phyloP scores from a whole-genome alignment of 192 early-diverging fungal species.

The Entomortierella lignicola region DNA sequence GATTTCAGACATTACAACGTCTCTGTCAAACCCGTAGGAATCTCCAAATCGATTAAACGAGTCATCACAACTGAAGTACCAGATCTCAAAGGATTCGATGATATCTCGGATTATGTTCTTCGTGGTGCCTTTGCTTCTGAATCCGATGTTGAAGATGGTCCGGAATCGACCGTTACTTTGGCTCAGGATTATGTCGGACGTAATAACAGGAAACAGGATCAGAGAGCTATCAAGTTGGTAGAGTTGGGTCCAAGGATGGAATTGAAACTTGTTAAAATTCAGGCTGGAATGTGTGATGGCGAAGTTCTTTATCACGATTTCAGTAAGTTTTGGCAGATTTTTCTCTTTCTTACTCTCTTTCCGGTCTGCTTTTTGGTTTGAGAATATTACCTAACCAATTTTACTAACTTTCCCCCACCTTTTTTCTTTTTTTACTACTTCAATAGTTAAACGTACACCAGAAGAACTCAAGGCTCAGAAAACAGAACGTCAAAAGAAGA shows the following conservation, averaged over 20 bases:
- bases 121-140: conserved; percentile 76
- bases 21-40: conserved; percentile 86
- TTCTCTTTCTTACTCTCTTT: neutral
- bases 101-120: conserved; percentile 94
- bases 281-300: conserved; percentile 89
- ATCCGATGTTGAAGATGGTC: conserved; percentile 92
- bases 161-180: conserved; percentile 87
- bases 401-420: neutral
- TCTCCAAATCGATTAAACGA: conserved; percentile 91
- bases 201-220: conserved; percentile 78
- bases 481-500: conserved; percentile 67
- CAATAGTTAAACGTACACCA: conserved; percentile 74
- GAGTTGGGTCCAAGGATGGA: conserved; percentile 96
- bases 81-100: conserved; percentile 80
- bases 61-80: conserved; percentile 84
- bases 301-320: conserved; percentile 93
- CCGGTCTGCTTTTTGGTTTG: neutral
- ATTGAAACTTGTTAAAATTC: conserved; percentile 87
- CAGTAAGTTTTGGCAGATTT: conserved; percentile 58
- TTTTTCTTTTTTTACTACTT: conserved; percentile 1
- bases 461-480: conserved; percentile 78
- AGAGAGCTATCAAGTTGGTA: conserved; percentile 84
- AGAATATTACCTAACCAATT: neutral
- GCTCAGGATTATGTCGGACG: conserved; percentile 84
- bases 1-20: conserved; percentile 97